Evolutionary conservation across 2,329 filamentous ascomycete species (phyloP), one percentile per base, ranked within the genome.

Genomic region (Orbilia ellipsospora): DNA sequence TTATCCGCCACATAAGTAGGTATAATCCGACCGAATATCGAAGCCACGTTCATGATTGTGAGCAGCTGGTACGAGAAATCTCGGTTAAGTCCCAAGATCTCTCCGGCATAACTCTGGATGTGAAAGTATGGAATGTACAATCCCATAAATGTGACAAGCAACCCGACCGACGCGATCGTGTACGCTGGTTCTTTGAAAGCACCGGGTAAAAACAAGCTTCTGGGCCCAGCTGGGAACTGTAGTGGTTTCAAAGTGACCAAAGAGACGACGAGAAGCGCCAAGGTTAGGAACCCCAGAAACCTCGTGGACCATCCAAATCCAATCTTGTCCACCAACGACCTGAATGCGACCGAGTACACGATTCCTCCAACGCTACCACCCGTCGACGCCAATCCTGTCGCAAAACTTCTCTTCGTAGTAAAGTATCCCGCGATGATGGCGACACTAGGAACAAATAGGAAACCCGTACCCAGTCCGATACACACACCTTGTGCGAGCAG

Each of bases 401-500:
- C 85, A 5, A 84, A 78, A 8, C 83, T 82, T 15, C 82, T 80
- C 65, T 81, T 82, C 50, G 78, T 81, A 7, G 76, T 65, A 75
- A 85, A 85, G 78, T 84, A 85, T 40, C 82, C 81, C 0, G 81
- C 78, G 2, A 85, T 79, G 44, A 85, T 79, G 7, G 83, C 82
- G 1, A 85, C 80, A 28, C 79, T 80, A 1, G 84, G 84, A 0
- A 83, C 67, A 56, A 84, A 85, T 2, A 84, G 55, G 8, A 82
- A 78, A 2, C 85, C 84, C 7, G 80, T 81, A 1, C 85, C 86
- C 0, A 89, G 61, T 0, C 88, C 88, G 77, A 86, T 82, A 72
- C 85, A 85, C 36, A 87, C 65, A 15, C 87, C 87, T 79, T 88
- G 87, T 0, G 85, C 82, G 12, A 88, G 81, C 44, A 88, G 81